A percentile compares a stretch with the other conserved stretches of the same genome.
Evolutionary conservation across 2,329 filamentous ascomycete genomes (phyloP).

Genomic region (Sporothrix pallida): DNA sequence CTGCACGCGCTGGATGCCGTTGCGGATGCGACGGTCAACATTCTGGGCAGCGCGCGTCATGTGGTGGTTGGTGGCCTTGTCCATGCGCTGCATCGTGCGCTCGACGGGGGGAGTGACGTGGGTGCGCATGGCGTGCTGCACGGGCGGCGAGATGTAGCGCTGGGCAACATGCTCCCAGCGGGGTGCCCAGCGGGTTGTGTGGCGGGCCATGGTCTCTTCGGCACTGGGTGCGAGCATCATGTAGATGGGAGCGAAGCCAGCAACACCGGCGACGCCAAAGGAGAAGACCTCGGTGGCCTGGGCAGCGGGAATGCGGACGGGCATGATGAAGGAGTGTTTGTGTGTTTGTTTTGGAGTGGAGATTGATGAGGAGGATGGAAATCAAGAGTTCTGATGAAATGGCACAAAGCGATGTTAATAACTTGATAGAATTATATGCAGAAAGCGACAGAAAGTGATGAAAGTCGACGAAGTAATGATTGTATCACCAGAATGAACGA

Average conservation of each 20-base stretch:
- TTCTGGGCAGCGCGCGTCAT: constrained; percentile 58
- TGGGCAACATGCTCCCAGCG: constrained; percentile 65
- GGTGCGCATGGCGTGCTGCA: constrained; percentile 53
- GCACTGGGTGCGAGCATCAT: constrained; percentile 60
- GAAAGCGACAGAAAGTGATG: not conserved
- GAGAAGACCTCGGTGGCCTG: constrained; percentile 56
- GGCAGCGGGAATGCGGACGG: constrained; percentile 58
- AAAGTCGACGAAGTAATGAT: not conserved
- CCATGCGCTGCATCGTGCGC: constrained; percentile 53
- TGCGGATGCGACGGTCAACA: constrained; percentile 56
- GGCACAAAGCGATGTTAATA: not conserved
- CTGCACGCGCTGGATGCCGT: constrained; percentile 48
- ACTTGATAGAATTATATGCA: not conserved
- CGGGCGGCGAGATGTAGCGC: constrained; percentile 57
- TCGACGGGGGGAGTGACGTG: constrained; percentile 56
- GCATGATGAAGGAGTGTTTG: constrained; percentile 49
- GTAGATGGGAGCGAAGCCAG: constrained; percentile 62
- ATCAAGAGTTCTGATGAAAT: not conserved
- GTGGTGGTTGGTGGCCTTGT: constrained; percentile 50
- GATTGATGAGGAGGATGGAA: not conserved
- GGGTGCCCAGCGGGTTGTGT: constrained; percentile 64
- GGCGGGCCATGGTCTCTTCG: constrained; percentile 58
- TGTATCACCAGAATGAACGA: not conserved
- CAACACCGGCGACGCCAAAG: constrained; percentile 61
- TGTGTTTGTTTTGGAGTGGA: constrained; percentile 2